phyloP scores from a whole-genome alignment of 192 early-diverging fungal species.

The Mortierella alpina region DNA sequence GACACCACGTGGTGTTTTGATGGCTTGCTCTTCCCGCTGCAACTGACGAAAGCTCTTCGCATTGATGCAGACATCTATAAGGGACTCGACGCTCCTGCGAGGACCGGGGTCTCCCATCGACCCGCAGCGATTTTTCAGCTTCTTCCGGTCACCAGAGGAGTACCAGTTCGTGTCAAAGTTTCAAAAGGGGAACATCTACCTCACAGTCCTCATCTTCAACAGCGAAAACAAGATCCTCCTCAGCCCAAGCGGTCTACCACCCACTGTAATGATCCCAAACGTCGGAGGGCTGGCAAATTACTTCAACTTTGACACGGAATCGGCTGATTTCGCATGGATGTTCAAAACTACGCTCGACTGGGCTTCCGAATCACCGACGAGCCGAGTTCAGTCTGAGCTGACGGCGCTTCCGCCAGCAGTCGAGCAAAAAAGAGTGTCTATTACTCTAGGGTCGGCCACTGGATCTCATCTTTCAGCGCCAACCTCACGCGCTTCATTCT shows the following conservation, averaged over 20 bases:
- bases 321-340: constrained; percentile 50
- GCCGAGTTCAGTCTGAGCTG: not conserved
- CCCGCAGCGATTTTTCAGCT: constrained; percentile 37
- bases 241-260: constrained; percentile 28
- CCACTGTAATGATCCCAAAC: constrained; percentile 37
- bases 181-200: constrained; percentile 55
- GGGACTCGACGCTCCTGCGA: constrained; percentile 25
- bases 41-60: not conserved
- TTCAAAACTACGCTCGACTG: constrained; percentile 51
- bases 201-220: constrained; percentile 52
- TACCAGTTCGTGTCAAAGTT: constrained; percentile 40
- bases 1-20: too few relatives aligned
- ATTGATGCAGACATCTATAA: constrained; percentile 25
- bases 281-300: constrained; percentile 28
- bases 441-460: not conserved
- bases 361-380: constrained; percentile 8
- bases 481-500: constrained; percentile 20
- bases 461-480: constrained; percentile 25
- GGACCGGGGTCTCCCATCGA: constrained; percentile 41
- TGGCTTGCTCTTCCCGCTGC: not conserved
- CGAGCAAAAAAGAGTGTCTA: not conserved
- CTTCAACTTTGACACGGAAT: constrained; percentile 50
- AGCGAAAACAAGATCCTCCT: constrained; percentile 58
- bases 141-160: constrained; percentile 40
- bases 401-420: not conserved